Conservation (phyloP, 2,329 filamentous ascomycete species). For the Xylaria polymorpha region DNA sequence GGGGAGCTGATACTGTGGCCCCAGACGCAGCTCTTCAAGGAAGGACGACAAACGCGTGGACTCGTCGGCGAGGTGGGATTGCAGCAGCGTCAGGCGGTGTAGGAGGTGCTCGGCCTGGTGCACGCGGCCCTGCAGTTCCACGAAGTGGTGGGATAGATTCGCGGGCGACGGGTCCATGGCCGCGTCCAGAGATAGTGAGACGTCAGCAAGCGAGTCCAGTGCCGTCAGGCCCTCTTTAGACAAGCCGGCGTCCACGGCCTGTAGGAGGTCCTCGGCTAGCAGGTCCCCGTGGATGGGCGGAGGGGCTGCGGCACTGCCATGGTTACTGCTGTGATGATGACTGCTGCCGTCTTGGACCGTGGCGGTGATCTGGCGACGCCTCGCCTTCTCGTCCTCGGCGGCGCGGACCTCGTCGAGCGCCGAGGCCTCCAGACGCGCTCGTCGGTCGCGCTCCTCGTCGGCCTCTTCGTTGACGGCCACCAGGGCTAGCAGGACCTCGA, state of each 20-base stretch:
- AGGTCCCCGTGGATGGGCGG: slow-evolving; percentile 38
- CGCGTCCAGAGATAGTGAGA: slow-evolving; percentile 62
- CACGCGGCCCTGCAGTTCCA: slow-evolving; percentile 66
- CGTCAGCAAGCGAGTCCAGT: slow-evolving; percentile 68
- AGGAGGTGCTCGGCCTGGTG: slow-evolving; percentile 67
- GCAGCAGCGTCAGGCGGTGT: slow-evolving; percentile 66
- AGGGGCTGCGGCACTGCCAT: slow-evolving; percentile 4
- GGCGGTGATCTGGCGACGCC: slow-evolving; percentile 18
- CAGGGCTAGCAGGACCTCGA: slow-evolving; percentile 78
- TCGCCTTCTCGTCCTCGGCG: slow-evolving; percentile 47
- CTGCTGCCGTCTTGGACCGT: background rate
- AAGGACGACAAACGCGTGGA: slow-evolving; percentile 55
- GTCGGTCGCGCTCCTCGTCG: slow-evolving; percentile 73
- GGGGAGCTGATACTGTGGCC: slow-evolving; percentile 61
- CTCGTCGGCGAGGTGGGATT: slow-evolving; percentile 65
- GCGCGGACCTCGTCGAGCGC: slow-evolving; percentile 65
- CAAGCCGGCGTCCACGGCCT: slow-evolving; percentile 66
- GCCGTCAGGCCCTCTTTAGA: slow-evolving; percentile 64
- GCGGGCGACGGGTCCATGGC: slow-evolving; percentile 50
- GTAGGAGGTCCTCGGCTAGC: slow-evolving; percentile 59
- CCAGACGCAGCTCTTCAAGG: slow-evolving; percentile 57
- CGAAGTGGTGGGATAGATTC: slow-evolving; percentile 62
- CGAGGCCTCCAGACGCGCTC: slow-evolving; percentile 68
- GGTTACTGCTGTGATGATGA: slow-evolving; percentile 14
- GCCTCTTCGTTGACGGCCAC: slow-evolving; percentile 81